phyloP scores from a whole-genome alignment of 2,329 filamentous ascomycete genomes.

The Diaporthe citriasiana region DNA sequence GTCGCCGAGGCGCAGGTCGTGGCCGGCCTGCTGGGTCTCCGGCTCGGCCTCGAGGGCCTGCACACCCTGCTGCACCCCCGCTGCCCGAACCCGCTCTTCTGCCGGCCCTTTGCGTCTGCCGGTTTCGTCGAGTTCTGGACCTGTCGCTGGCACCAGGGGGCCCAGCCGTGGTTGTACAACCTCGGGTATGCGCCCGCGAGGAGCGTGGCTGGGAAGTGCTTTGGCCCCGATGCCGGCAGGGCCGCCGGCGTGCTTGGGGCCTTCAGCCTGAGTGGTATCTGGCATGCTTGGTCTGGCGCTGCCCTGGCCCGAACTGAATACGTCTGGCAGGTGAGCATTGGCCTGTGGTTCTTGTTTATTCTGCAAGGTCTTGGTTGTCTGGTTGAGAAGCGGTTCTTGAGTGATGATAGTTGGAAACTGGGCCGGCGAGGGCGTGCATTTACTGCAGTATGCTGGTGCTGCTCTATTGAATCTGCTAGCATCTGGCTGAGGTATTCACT shows the following conservation, averaged over 20 bases:
- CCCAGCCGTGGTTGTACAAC: slow-evolving; percentile 11
- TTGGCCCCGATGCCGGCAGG: slow-evolving; percentile 1
- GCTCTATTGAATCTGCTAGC: slow-evolving; percentile 30
- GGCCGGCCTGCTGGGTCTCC: slow-evolving; percentile 6
- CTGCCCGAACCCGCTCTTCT: slow-evolving; percentile 24
- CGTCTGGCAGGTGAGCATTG: slow-evolving; percentile 18
- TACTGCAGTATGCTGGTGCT: slow-evolving; percentile 9
- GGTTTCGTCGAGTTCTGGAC: slow-evolving; percentile 27
- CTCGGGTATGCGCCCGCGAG: slow-evolving; percentile 24
- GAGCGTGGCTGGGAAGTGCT: neutral
- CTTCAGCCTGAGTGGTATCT: slow-evolving; percentile 28
- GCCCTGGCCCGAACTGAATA: slow-evolving; percentile 8
- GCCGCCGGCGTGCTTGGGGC: slow-evolving; percentile 32
- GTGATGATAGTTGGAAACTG: neutral
- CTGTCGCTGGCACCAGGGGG: slow-evolving; percentile 33
- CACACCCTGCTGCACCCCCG: slow-evolving; percentile 21
- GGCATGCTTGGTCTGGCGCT: slow-evolving; percentile 34
- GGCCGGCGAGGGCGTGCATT: neutral
- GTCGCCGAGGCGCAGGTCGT: slow-evolving; percentile 19
- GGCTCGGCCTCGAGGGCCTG: slow-evolving; percentile 25
- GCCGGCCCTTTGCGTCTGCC: slow-evolving; percentile 4
- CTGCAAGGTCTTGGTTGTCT: slow-evolving; percentile 35
- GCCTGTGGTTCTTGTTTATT: slow-evolving; percentile 23
- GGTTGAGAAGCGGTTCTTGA: slow-evolving; percentile 1
- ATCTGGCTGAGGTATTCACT: slow-evolving; percentile 36